These are phyloP conservation scores for Diaporthe ampelina DNA, from an alignment of 2,329 filamentous ascomycete genomes.

Conservation along the genomic window DNA sequence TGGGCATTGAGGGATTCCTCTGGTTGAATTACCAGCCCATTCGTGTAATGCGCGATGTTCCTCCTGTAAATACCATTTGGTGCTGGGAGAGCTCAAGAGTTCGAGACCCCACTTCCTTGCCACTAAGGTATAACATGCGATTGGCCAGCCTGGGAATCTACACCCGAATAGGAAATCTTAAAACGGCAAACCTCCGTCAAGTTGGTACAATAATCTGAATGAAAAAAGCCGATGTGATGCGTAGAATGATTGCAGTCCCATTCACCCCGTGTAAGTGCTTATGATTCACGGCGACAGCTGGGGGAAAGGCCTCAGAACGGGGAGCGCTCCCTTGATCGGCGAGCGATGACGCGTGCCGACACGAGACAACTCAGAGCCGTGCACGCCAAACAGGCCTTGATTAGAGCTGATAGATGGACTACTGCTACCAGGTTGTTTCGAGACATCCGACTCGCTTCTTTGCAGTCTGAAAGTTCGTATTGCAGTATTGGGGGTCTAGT, in stretches of 20 bases:
- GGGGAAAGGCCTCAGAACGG: background rate
- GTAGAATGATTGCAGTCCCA: background rate
- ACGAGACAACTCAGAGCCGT: background rate
- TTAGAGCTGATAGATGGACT: background rate
- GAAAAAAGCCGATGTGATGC: background rate
- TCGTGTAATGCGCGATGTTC: background rate
- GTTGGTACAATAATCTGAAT: background rate
- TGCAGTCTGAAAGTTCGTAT: background rate
- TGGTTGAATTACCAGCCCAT: background rate
- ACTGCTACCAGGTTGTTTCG: background rate
- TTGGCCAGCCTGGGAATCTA: slow-evolving; percentile 5
- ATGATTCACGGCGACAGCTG: background rate
- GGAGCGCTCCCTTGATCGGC: background rate
- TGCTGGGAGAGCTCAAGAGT: background rate
- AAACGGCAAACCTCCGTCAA: background rate
- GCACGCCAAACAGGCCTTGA: background rate
- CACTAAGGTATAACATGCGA: slow-evolving; percentile 27
- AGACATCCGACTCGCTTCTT: background rate
- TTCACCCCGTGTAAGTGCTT: background rate
- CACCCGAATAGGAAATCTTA: slow-evolving; percentile 16
- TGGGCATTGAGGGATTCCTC: rapidly evolving
- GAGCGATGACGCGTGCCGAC: background rate
- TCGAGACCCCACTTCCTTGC: slow-evolving; percentile 5
- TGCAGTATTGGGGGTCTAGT: background rate
- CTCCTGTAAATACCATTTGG: background rate